Conservation (phyloP, 78 protist species). For the Dictyostelium brefeldianum region DNA sequence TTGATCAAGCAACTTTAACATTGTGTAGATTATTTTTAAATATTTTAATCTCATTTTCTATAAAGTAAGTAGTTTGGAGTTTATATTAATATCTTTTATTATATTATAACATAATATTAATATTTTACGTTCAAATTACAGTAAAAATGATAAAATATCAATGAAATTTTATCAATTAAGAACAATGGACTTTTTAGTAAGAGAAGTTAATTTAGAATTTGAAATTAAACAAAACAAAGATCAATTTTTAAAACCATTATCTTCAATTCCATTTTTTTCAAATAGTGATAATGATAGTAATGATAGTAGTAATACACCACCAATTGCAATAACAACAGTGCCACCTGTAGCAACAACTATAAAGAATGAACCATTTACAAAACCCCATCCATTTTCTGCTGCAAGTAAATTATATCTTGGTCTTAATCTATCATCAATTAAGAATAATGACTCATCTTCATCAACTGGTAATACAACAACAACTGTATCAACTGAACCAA, state of each 20-base stretch:
- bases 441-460: neutral
- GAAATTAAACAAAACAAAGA: constrained; percentile 72
- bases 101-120: neutral
- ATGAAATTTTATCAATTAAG: constrained; percentile 86
- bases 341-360: neutral
- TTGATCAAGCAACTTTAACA: constrained; percentile 73
- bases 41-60: constrained; percentile 73
- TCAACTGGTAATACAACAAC: neutral
- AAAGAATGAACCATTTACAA: neutral
- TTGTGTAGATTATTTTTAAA: constrained; percentile 74
- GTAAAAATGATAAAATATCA: constrained; percentile 76
- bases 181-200: constrained; percentile 84
- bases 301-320: neutral
- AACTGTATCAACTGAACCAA: neutral
- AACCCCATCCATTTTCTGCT: constrained; percentile 19
- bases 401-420: neutral
- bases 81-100: neutral
- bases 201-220: constrained; percentile 85
- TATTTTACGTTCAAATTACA: neutral
- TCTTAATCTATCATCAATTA: neutral
- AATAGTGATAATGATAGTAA: neutral
- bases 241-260: constrained; percentile 46
- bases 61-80: constrained; percentile 66
- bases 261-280: constrained; percentile 24
- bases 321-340: constrained; percentile 4